These are phyloP conservation scores for Naganishia vishniacii DNA, from an alignment of 768 basidiomycete genomes.

Conservation along the genomic window DNA sequence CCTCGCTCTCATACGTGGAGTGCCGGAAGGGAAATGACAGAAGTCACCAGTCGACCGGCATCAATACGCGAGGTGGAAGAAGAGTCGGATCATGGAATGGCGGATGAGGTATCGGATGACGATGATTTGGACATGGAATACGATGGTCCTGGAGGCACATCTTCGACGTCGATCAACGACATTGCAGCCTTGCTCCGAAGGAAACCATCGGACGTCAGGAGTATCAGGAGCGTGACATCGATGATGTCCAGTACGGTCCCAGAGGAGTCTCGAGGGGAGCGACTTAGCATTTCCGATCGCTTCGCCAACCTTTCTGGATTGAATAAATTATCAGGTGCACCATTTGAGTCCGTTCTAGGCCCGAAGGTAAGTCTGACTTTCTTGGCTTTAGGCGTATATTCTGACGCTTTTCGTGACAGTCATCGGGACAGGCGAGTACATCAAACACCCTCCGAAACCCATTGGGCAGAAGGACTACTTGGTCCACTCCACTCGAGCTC, in stretches of 20 bases:
- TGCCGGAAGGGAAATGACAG: constrained; percentile 33
- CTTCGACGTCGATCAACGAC: constrained; percentile 6
- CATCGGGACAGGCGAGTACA: not conserved
- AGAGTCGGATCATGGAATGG: constrained; percentile 45
- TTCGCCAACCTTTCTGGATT: constrained; percentile 59
- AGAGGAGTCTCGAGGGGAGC: constrained; percentile 45
- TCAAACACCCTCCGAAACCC: constrained; percentile 43
- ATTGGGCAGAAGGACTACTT: constrained; percentile 51
- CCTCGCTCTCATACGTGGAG: constrained; percentile 12
- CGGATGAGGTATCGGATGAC: constrained; percentile 57
- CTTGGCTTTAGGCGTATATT: not conserved
- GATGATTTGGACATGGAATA: constrained; percentile 51
- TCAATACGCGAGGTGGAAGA: constrained; percentile 49
- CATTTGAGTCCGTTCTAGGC: not conserved
- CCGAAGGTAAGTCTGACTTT: constrained; percentile 8
- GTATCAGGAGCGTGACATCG: constrained; percentile 29
- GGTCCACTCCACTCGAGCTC: constrained; percentile 29
- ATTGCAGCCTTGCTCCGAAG: constrained; percentile 12
- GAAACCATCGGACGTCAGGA: constrained; percentile 23
- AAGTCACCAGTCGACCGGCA: constrained; percentile 57
- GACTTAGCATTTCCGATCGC: constrained; percentile 75
- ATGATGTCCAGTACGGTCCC: constrained; percentile 28
- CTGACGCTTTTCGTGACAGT: not conserved
- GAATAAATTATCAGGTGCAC: not conserved
- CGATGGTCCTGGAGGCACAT: constrained; percentile 12